Conservation (phyloP, 345 rosid species). For the Brassica cretica region DNA sequence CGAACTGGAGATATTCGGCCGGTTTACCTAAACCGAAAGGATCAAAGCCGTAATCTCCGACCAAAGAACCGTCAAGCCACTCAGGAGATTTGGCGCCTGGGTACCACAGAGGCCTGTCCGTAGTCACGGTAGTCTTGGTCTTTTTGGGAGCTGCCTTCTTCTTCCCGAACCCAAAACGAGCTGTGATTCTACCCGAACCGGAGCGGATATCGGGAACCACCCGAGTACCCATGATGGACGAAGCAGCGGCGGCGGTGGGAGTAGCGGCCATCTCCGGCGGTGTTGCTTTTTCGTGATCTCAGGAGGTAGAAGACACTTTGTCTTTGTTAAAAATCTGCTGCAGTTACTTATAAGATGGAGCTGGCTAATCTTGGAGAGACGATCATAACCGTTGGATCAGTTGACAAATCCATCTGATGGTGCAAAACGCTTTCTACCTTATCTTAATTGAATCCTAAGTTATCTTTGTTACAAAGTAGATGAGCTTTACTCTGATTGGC, state of each 20-base stretch:
- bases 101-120: constrained; percentile 65
- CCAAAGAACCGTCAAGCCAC: constrained; percentile 77
- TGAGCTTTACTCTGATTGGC: constrained; percentile 25
- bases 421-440: constrained; percentile 38
- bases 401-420: constrained; percentile 77
- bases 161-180: constrained; percentile 53
- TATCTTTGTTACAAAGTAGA: constrained; percentile 44
- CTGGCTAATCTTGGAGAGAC: constrained; percentile 14
- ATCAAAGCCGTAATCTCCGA: constrained; percentile 85
- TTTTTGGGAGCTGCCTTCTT: constrained; percentile 42
- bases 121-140: constrained; percentile 16
- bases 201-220: constrained; percentile 31
- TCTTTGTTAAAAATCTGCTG: neutral
- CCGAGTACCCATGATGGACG: constrained; percentile 55
- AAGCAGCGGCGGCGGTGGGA: constrained; percentile 59
- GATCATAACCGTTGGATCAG: constrained; percentile 48
- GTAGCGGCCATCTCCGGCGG: constrained; percentile 52
- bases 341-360: neutral
- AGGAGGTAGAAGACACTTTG: neutral
- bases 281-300: constrained; percentile 1
- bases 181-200: constrained; percentile 48
- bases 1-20: constrained; percentile 87
- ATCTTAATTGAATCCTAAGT: constrained; percentile 56
- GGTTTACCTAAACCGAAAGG: constrained; percentile 86
- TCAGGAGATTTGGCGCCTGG: constrained; percentile 71